Evolutionary conservation across 2,329 filamentous ascomycete species (phyloP), one percentile per base, ranked within the genome.

Genomic region (Curvularia lunata): DNA sequence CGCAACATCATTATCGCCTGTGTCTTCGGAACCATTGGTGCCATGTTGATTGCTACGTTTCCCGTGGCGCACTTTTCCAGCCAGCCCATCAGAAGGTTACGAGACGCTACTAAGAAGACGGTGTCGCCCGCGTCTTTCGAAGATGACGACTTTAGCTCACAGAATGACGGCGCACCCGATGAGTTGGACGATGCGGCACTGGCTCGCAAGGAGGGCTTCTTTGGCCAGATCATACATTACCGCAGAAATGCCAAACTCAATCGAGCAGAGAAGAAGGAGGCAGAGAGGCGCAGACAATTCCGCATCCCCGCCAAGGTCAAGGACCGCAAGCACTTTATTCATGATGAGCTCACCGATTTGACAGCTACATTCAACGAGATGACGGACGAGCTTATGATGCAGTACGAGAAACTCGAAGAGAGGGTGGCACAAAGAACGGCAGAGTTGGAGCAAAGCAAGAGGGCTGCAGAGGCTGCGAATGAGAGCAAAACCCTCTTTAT

Each of bases 401-500:
- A 97, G 70, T 97, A 97, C 70, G 87, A 88, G 28, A 88, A 86
- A 10, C 81, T 97, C 1, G 93, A 97, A 74, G 88, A 94, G 55
- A 89, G 94, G 67, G 93, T 97, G 1, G 86, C 86, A 6, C 88
- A 93, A 73, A 84, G 93, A 54, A 97, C 93, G 0, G 86, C 86
- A 34, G 91, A 97, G 75, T 82, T 97, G 0, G 92, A 96, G 71
- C 86, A 91, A 60, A 96, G 90, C 79, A 97, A 97, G 75, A 91
- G 92, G 78, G 91, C 92, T 1, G 93, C 93, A 1, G 93, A 97
- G 76, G 90, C 91, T n/a, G 93, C 93, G 3, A 97, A 97, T 68
- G 91, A 97, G 78, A 96, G 91, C 82, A 99, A 99, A 79, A 98
- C 95, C 0, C 82, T 98, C 8, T 98, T 98, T 79, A 96, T 99